These are phyloP conservation scores for Populus hybrid DNA, from an alignment of 441 rosid species.

Conservation along the genomic window DNA sequence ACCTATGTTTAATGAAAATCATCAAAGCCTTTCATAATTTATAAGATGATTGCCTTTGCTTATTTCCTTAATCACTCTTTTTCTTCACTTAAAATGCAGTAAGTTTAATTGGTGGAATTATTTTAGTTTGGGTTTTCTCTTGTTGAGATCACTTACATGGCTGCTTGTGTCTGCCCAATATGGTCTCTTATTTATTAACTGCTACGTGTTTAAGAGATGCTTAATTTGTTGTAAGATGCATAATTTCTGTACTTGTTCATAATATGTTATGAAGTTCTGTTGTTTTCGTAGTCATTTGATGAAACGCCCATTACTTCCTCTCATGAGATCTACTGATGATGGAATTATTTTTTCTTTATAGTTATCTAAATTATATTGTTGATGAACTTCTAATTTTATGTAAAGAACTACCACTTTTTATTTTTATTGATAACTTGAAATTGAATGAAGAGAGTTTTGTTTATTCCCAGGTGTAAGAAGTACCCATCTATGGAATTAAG, in stretches of 20 bases:
- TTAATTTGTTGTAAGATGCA: not conserved
- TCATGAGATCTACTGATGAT: not conserved
- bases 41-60: not conserved
- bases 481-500: constrained; percentile 99
- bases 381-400: constrained; percentile 6
- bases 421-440: not conserved
- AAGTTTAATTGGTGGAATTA: not conserved
- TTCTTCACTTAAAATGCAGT: not conserved
- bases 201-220: not conserved
- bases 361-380: not conserved
- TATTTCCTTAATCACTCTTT: not conserved
- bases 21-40: not conserved
- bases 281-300: not conserved
- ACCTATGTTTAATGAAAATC: not conserved
- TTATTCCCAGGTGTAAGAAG: constrained; percentile 81
- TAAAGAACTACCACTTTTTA: not conserved
- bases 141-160: not conserved
- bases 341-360: not conserved
- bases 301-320: not conserved
- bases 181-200: not conserved
- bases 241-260: not conserved
- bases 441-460: constrained; percentile 9
- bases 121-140: not conserved
- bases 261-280: not conserved
- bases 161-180: not conserved